These are phyloP conservation scores for Naumovozyma castellii DNA, from an alignment of 805 yeast genomes.

Conservation along the genomic window DNA sequence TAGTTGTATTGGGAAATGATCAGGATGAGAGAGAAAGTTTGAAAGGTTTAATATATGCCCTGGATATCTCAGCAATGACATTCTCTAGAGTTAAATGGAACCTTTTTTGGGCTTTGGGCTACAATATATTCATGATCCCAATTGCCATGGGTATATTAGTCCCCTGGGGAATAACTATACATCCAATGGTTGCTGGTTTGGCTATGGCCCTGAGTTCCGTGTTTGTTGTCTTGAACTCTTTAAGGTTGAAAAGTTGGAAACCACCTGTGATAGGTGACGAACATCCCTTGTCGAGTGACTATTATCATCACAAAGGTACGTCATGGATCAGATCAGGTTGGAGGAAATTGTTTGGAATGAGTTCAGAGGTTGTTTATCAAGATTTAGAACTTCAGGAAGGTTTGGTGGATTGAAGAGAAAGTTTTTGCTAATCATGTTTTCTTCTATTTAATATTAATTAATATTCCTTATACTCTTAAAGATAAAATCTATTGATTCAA, in stretches of 20 bases:
- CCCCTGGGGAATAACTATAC: slow-evolving; percentile 67
- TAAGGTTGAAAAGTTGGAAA: slow-evolving; percentile 60
- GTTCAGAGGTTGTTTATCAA: not conserved
- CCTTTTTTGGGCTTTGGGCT: slow-evolving; percentile 78
- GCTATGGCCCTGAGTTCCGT: slow-evolving; percentile 92
- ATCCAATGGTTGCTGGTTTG: slow-evolving; percentile 82
- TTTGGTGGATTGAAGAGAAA: not conserved
- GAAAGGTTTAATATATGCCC: slow-evolving; percentile 46
- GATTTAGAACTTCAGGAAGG: not conserved
- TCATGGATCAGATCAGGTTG: not conserved
- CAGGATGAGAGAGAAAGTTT: slow-evolving; percentile 20
- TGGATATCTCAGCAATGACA: slow-evolving; percentile 62
- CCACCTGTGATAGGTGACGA: slow-evolving; percentile 14
- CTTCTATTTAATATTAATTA: too few species aligned
- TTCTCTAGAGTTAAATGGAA: slow-evolving; percentile 69
- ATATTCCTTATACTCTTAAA: too few species aligned
- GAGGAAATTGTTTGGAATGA: not conserved
- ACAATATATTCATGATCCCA: slow-evolving; percentile 80
- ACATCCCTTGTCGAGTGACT: not conserved
- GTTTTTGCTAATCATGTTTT: too few species aligned
- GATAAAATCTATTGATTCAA: too few species aligned
- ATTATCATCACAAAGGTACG: not conserved
- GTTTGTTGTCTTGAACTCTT: slow-evolving; percentile 75
- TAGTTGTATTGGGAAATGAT: slow-evolving; percentile 54
- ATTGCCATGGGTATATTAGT: slow-evolving; percentile 87